Evolutionary conservation across 2,329 filamentous ascomycete species (phyloP).

Genomic region (Monilinia vaccinii-corymbosi): DNA sequence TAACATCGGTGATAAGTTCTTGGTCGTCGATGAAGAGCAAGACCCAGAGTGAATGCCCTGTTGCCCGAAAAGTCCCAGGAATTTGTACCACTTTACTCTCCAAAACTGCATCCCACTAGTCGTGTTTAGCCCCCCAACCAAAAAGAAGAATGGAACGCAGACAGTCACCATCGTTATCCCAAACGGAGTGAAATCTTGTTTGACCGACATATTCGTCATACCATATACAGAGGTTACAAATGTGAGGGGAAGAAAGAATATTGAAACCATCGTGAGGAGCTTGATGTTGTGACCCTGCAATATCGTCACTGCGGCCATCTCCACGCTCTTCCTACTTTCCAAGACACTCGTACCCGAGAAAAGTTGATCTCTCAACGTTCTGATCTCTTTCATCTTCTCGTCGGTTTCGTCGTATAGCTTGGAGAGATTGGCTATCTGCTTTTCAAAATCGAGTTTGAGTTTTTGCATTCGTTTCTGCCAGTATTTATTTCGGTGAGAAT

Average conservation of each 20-base stretch:
- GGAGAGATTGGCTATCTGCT: conserved; percentile 36
- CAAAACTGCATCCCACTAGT: conserved; percentile 25
- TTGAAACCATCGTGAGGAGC: conserved; percentile 41
- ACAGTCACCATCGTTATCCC: conserved; percentile 30
- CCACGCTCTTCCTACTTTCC: conserved; percentile 50
- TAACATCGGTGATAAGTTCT: neutral
- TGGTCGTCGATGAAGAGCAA: neutral
- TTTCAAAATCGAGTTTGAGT: conserved; percentile 35
- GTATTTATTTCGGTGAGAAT: conserved; percentile 39
- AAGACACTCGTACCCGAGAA: conserved; percentile 55
- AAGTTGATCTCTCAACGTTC: conserved; percentile 49
- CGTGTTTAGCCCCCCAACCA: conserved; percentile 39
- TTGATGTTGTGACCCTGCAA: conserved; percentile 55
- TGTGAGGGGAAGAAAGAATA: conserved; percentile 52
- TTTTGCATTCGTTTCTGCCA: conserved; percentile 37
- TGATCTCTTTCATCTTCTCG: conserved; percentile 42
- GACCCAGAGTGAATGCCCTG: neutral
- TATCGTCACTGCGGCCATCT: conserved; percentile 41
- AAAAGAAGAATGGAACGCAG: conserved; percentile 41
- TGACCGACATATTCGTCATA: conserved; percentile 38
- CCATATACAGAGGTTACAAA: conserved; percentile 54
- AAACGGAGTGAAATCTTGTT: conserved; percentile 38
- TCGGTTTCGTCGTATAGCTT: conserved; percentile 35
- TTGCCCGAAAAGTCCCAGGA: conserved; percentile 5
- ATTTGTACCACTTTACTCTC: conserved; percentile 18